These are phyloP conservation scores for Dactylonectria estremocensis DNA, from an alignment of 2,329 filamentous ascomycete genomes.

Conservation along the genomic window DNA sequence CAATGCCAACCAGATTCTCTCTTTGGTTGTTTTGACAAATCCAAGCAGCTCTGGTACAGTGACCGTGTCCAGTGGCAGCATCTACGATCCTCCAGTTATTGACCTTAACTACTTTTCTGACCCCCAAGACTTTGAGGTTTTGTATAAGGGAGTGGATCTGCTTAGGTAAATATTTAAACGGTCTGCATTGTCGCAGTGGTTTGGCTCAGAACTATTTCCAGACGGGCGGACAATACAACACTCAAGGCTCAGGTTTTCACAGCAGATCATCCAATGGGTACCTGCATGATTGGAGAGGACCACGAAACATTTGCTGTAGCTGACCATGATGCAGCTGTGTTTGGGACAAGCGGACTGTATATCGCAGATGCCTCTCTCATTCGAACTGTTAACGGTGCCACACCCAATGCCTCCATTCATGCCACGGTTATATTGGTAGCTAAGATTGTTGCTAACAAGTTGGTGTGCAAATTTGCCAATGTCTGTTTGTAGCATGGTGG, in stretches of 20 bases:
- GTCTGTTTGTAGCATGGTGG: neutral
- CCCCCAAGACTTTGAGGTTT: neutral
- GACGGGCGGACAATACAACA: neutral
- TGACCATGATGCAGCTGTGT: neutral
- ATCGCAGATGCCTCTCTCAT: neutral
- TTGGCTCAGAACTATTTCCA: neutral
- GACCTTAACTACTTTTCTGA: neutral
- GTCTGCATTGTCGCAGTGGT: neutral
- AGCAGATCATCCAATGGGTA: neutral
- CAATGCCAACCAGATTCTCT: neutral
- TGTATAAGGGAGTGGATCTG: neutral
- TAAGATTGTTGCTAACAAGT: neutral
- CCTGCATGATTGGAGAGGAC: neutral
- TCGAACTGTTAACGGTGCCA: neutral
- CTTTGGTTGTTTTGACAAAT: neutral
- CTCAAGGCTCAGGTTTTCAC: neutral
- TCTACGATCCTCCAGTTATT: neutral
- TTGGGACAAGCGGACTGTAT: neutral
- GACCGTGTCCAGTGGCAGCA: neutral
- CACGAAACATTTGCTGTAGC: neutral
- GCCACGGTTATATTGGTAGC: neutral
- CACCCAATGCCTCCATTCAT: neutral
- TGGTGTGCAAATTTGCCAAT: neutral
- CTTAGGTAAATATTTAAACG: neutral
- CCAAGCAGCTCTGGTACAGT: neutral